phyloP scores from a whole-genome alignment of 495 filamentous ascomycete genomes.

The Hyaloscypha hepaticicola region DNA sequence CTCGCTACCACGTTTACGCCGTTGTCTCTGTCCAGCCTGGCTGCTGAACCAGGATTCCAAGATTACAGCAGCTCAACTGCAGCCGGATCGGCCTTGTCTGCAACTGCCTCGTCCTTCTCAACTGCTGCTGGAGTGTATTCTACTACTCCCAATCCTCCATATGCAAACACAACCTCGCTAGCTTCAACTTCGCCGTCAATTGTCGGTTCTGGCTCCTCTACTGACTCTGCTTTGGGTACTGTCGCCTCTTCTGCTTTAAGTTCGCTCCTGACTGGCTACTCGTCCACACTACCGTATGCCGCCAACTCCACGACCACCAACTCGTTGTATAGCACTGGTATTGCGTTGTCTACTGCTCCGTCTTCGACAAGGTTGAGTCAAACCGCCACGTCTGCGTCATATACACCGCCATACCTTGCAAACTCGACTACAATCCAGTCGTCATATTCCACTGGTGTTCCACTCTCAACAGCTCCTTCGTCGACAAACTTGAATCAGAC shows the following conservation, averaged over 20 bases:
- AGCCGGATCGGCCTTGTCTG: background rate
- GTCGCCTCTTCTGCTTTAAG: too few relatives aligned
- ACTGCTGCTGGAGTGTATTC: background rate
- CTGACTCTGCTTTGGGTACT: background rate
- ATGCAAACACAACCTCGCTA: background rate
- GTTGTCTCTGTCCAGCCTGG: background rate
- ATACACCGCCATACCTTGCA: too few relatives aligned
- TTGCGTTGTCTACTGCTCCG: too few relatives aligned
- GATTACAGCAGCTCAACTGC: background rate
- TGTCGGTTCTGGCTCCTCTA: background rate
- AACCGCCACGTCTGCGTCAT: too few relatives aligned
- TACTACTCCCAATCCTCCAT: background rate
- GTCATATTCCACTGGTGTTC: too few relatives aligned
- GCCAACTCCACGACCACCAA: too few relatives aligned
- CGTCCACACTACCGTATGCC: background rate
- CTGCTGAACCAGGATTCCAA: constrained; percentile 1
- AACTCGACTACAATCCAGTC: too few relatives aligned
- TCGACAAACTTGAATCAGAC: background rate
- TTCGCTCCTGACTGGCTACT: background rate
- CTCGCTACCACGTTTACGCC: background rate
- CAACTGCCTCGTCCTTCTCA: too few relatives aligned
- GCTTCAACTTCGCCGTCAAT: too few relatives aligned
- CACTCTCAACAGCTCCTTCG: too few relatives aligned
- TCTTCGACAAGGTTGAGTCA: too few relatives aligned
- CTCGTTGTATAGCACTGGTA: too few relatives aligned